These are phyloP conservation scores for Parsonsia alboflavescens DNA, from an alignment of 257 asterid genomes.

Conservation along the genomic window DNA sequence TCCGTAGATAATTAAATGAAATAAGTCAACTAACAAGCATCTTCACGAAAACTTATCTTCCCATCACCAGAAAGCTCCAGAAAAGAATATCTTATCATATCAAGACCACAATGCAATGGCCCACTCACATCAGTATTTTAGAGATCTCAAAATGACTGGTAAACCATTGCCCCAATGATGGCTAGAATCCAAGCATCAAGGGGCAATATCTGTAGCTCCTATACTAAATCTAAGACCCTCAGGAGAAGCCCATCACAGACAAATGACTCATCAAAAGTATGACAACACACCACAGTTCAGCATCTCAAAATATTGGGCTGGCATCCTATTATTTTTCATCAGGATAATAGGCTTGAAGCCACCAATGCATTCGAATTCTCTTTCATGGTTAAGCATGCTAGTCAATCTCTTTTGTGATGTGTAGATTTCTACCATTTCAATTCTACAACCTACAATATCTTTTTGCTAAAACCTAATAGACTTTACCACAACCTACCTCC, in stretches of 20 bases:
- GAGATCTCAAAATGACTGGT: background rate
- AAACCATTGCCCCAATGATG: background rate
- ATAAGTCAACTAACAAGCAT: background rate
- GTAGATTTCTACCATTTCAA: background rate
- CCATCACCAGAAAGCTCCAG: background rate
- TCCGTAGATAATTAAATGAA: background rate
- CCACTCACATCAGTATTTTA: background rate
- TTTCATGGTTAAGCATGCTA: background rate
- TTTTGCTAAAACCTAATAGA: background rate
- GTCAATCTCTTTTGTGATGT: background rate
- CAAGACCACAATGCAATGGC: background rate
- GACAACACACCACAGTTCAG: background rate
- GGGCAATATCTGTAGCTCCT: background rate
- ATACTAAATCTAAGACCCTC: background rate
- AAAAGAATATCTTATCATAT: background rate
- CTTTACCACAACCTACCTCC: background rate
- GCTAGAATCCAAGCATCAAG: background rate
- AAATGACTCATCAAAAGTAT: background rate
- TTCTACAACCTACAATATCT: background rate
- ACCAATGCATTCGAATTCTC: background rate
- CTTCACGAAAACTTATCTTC: background rate
- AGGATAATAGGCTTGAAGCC: background rate
- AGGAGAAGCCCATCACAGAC: background rate
- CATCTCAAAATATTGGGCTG: background rate
- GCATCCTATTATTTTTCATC: background rate